These are phyloP conservation scores for Lepidium africanum DNA, from an alignment of 345 rosid species.

Conservation along the genomic window DNA sequence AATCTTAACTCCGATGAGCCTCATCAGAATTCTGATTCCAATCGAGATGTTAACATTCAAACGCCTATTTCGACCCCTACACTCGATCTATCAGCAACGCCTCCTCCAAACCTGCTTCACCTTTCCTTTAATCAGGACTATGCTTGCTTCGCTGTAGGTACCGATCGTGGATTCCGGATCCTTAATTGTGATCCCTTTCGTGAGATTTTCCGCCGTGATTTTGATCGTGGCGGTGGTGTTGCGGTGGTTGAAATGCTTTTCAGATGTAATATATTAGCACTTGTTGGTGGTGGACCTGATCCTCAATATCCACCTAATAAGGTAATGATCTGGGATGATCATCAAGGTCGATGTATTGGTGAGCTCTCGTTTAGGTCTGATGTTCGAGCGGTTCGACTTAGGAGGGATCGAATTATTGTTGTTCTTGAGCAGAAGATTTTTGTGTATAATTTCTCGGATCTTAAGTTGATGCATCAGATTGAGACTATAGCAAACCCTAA, in stretches of 20 bases:
- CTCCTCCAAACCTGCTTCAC: conserved; percentile 44
- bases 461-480: conserved; percentile 81
- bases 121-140: conserved; percentile 85
- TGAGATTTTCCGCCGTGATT: conserved; percentile 90
- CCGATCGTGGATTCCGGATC: conserved; percentile 90
- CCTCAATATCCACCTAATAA: conserved; percentile 79
- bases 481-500: conserved; percentile 84
- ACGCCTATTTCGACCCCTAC: conserved; percentile 25
- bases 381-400: conserved; percentile 69
- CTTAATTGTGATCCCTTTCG: conserved; percentile 89
- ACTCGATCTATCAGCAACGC: conserved; percentile 12
- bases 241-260: conserved; percentile 86
- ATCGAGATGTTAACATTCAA: conserved; percentile 15
- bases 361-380: conserved; percentile 88
- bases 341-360: conserved; percentile 73
- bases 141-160: conserved; percentile 83
- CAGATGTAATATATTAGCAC: conserved; percentile 83
- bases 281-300: conserved; percentile 86
- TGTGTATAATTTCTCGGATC: conserved; percentile 76
- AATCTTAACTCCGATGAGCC: conserved; percentile 22
- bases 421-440: conserved; percentile 80
- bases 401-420: conserved; percentile 73
- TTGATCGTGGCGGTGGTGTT: conserved; percentile 68
- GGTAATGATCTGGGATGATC: conserved; percentile 97
- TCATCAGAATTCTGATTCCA: not conserved